These are phyloP conservation scores for Perkinsus marinus DNA, from an alignment of 169 alveolate genomes.

Conservation along the genomic window DNA sequence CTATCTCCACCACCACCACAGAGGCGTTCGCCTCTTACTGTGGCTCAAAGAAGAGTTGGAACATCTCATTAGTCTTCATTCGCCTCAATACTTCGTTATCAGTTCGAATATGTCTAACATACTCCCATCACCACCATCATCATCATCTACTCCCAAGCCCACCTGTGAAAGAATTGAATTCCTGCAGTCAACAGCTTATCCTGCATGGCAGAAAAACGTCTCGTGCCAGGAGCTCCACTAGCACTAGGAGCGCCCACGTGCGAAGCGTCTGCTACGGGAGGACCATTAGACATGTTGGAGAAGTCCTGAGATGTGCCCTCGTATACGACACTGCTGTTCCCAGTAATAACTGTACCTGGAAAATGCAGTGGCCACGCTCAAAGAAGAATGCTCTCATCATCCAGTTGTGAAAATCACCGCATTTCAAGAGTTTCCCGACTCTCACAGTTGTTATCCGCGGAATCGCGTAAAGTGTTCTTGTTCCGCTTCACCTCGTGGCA, in stretches of 20 bases:
- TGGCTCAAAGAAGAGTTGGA: background rate
- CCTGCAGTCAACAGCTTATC: background rate
- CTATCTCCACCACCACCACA: background rate
- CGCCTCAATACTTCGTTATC: background rate
- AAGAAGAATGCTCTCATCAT: no score
- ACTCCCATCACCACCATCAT: background rate
- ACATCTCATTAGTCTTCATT: background rate
- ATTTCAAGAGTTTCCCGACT: no score
- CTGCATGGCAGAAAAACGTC: background rate
- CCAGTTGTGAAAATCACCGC: no score
- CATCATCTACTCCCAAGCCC: background rate
- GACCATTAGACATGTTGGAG: background rate
- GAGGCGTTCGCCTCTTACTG: background rate
- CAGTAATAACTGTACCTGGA: background rate
- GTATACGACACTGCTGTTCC: background rate
- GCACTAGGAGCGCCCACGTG: background rate
- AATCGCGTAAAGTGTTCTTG: background rate
- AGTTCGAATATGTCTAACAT: background rate
- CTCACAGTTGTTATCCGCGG: background rate
- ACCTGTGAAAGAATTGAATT: background rate
- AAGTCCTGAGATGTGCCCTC: background rate
- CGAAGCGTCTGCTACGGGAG: background rate
- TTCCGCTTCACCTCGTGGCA: background rate
- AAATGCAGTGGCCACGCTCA: background rate
- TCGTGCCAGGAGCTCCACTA: background rate